Percentiles rank a stretch among this genome's conserved stretches.
Conservation (phyloP, 768 basidiomycete genomes). For the Lentinula lateritia region DNA sequence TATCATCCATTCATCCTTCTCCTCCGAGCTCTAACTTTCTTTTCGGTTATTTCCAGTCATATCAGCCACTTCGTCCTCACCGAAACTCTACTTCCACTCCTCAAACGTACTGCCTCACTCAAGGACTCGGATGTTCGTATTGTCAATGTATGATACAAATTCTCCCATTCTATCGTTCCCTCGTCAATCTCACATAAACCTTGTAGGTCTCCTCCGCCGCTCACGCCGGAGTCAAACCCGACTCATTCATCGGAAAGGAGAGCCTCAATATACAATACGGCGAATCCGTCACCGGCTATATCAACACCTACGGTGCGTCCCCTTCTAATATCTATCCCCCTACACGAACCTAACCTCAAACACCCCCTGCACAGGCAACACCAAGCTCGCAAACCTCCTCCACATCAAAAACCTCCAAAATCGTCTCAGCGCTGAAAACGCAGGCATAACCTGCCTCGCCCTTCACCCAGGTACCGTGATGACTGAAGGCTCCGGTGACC, state of each 20-base stretch:
- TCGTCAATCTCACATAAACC: no score
- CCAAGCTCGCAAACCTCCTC: constrained; percentile 15
- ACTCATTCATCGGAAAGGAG: constrained; percentile 8
- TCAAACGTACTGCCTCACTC: constrained; percentile 42
- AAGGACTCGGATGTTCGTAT: constrained; percentile 55
- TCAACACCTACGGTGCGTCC: constrained; percentile 12
- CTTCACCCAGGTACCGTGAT: constrained; percentile 24
- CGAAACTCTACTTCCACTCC: constrained; percentile 43
- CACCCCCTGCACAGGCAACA: not conserved
- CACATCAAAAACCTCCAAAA: constrained; percentile 37
- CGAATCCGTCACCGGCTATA: not conserved
- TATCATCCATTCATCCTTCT: not conserved
- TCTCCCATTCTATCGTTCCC: not conserved
- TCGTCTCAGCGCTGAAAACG: constrained; percentile 22
- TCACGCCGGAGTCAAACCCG: constrained; percentile 4
- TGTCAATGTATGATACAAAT: constrained; percentile 37
- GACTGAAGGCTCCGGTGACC: constrained; percentile 12
- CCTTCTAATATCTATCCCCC: not conserved
- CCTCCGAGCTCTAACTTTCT: not conserved
- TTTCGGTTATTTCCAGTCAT: constrained; percentile 21
- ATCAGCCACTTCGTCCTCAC: constrained; percentile 54
- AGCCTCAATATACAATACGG: constrained; percentile 10
- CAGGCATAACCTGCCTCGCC: constrained; percentile 21
- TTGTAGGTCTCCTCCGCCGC: constrained; percentile 8
- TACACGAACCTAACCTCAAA: not conserved